Evolutionary conservation across 2,329 filamentous ascomycete species (phyloP), one percentile per base, ranked within the genome.

Genomic region (Epichloe sp.): DNA sequence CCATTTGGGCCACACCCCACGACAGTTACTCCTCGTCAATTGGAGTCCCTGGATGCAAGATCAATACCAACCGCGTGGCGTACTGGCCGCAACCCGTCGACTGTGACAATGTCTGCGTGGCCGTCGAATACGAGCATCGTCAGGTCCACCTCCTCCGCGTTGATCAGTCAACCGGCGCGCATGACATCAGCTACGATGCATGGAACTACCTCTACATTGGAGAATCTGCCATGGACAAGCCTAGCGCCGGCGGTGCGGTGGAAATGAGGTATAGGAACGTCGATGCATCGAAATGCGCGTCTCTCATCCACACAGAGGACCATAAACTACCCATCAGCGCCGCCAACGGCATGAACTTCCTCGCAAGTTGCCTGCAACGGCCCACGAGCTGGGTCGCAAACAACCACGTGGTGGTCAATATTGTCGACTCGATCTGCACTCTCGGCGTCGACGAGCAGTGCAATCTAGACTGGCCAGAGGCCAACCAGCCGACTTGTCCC

Each of bases 151-250:
- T 88, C 45, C 71, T 82, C 41, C 75, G 74, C 59, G 65, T 82
- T 58, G 79, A 82, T 64, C 68, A 72, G 55, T 81, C 77, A 0
- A 67, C 70, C 51, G 77, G 77, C 51, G 78, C 78, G 34, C 62
- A 79, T 63, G 79, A 82, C 61, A 69, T 82, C 60, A 73, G 68
- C 60, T 82, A 80, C 68, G 78, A 81, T 57, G 78, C 78, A 21
- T 82, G 77, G 76, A 80, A 79, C 65, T 78, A 77, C 56, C 74
- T 82, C n/a, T 59, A 65, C 47, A 75, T 71, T 0, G 74, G 74
- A 51, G 52, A 71, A 49, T 67, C 68, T 3, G 77, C 77, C 4
- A 66, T 65, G 2, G 61, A 69, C 14, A 62, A 70, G 44, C 75
- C 76, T 26, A 65, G 62, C 3, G 61, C 67, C 2, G 77, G 77